phyloP scores from a whole-genome alignment of 1,139 yeast species.

The Candida frijolesensis region DNA sequence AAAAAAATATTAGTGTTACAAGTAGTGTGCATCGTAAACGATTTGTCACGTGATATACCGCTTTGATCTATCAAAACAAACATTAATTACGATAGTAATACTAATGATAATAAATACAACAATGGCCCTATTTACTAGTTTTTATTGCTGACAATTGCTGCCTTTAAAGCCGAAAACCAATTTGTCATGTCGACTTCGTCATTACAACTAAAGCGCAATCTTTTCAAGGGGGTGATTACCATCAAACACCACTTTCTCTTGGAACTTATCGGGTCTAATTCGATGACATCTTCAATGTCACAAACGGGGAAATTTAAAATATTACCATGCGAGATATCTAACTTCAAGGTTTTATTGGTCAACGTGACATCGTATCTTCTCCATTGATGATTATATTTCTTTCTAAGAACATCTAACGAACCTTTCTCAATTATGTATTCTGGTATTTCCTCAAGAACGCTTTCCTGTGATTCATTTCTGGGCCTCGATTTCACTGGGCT shows the following conservation, averaged over 20 bases:
- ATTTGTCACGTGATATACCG: no score
- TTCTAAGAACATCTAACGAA: slow-evolving; percentile 38
- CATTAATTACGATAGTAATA: no score
- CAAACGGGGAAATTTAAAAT: slow-evolving; percentile 26
- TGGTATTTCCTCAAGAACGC: neutral
- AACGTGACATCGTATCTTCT: slow-evolving; percentile 43
- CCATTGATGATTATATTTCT: slow-evolving; percentile 50
- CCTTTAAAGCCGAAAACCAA: slow-evolving; percentile 52
- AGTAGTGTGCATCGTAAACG: no score
- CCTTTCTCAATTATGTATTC: slow-evolving; percentile 49
- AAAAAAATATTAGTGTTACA: neutral
- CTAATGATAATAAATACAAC: neutral
- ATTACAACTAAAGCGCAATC: slow-evolving; percentile 46
- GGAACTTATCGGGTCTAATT: slow-evolving; percentile 34
- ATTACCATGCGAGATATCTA: slow-evolving; percentile 37
- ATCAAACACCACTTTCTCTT: slow-evolving; percentile 44
- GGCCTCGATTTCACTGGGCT: neutral
- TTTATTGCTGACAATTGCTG: slow-evolving; percentile 11
- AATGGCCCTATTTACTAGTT: neutral
- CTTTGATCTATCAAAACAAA: no score
- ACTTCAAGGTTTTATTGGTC: slow-evolving; percentile 41
- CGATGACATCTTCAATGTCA: slow-evolving; percentile 54
- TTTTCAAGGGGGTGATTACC: slow-evolving; percentile 49
- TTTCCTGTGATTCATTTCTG: neutral
- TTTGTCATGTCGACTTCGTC: slow-evolving; percentile 50